Conservation (phyloP, 2,329 filamentous ascomycete genomes). For the Pyrenophora seminiperda region DNA sequence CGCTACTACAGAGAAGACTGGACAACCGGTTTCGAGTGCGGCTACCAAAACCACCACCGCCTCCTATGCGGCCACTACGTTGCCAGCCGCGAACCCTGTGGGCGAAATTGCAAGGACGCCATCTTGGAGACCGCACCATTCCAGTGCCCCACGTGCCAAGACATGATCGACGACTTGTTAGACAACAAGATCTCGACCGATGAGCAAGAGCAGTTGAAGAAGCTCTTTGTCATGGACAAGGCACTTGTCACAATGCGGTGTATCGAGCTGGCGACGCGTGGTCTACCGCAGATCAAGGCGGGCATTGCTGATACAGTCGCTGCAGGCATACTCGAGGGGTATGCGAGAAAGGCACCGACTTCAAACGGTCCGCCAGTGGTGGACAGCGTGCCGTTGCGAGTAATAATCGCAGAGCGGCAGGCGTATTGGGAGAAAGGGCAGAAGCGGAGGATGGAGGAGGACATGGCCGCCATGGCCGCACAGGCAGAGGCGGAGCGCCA, state of each 20-base stretch:
- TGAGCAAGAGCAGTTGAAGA: neutral
- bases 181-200: constrained; percentile 1
- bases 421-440: neutral
- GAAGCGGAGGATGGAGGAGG: neutral
- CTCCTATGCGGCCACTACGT: constrained; percentile 24
- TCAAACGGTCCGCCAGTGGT: neutral
- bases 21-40: neutral
- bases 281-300: neutral
- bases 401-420: neutral
- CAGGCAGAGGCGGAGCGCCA: too few species aligned
- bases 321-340: neutral
- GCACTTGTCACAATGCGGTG: neutral
- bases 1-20: constrained; percentile 7
- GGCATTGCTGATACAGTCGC: neutral
- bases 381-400: neutral
- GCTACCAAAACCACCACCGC: constrained; percentile 2
- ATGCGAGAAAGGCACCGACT: neutral
- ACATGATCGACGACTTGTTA: constrained; percentile 4
- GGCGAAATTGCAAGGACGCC: constrained; percentile 12
- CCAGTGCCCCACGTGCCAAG: constrained; percentile 14
- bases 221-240: neutral
- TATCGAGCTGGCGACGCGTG: neutral
- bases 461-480: neutral
- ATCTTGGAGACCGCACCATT: neutral
- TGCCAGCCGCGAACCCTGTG: constrained; percentile 11